phyloP scores from a whole-genome alignment of 805 yeast species.

The Ogataea methanolica region DNA sequence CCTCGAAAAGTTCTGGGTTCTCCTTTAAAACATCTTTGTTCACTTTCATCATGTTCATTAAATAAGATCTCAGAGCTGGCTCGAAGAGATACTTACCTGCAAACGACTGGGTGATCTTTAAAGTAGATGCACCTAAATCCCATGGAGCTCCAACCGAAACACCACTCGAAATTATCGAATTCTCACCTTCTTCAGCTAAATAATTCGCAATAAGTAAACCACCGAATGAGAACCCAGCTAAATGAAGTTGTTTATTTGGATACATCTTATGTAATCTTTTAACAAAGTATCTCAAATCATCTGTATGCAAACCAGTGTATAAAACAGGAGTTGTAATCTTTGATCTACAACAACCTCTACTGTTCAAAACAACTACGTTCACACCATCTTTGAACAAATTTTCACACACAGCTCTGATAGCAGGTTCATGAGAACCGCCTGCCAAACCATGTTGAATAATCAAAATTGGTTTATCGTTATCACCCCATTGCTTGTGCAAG shows the following conservation, averaged over 20 bases:
- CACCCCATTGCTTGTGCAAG: constrained; percentile 28
- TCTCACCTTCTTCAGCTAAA: constrained; percentile 60
- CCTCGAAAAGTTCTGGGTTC: constrained; percentile 24
- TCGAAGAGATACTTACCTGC: constrained; percentile 38
- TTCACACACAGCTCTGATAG: constrained; percentile 52
- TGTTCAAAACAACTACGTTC: constrained; percentile 57
- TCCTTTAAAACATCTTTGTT: constrained; percentile 34
- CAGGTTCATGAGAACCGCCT: constrained; percentile 78
- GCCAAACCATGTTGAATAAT: constrained; percentile 69
- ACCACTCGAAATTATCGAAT: constrained; percentile 52
- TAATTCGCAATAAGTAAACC: constrained; percentile 64
- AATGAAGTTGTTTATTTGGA: constrained; percentile 61
- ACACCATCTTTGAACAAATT: constrained; percentile 39
- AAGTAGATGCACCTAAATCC: constrained; percentile 59
- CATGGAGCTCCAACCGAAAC: constrained; percentile 64
- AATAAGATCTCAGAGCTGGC: constrained; percentile 36
- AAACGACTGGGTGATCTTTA: constrained; percentile 35
- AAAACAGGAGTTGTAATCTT: constrained; percentile 64
- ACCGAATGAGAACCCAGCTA: constrained; percentile 71
- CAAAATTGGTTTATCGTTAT: constrained; percentile 49
- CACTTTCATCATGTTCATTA: constrained; percentile 40
- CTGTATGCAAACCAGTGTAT: constrained; percentile 65
- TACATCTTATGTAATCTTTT: constrained; percentile 43
- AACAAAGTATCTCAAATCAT: constrained; percentile 59
- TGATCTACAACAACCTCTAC: constrained; percentile 76